Conservation (phyloP, 805 yeast genomes). For the Kluyveromyces dobzhanskii region DNA sequence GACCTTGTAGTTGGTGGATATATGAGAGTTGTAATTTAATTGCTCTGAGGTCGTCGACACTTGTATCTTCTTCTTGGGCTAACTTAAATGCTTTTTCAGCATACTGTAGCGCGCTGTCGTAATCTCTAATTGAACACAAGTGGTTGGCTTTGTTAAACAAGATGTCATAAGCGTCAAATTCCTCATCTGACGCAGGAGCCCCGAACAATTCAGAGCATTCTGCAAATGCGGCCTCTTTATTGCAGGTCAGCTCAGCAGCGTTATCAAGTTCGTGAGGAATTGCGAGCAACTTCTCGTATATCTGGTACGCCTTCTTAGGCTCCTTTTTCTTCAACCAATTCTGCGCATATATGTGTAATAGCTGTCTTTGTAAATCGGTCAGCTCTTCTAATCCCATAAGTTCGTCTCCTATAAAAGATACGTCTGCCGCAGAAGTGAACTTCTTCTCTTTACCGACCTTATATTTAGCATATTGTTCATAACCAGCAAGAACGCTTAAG, state of each 20-base stretch:
- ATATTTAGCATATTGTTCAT: conserved; percentile 32
- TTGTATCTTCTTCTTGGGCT: conserved; percentile 33
- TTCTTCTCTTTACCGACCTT: conserved; percentile 33
- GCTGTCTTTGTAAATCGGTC: conserved; percentile 27
- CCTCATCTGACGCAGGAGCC: neutral
- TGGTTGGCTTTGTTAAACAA: conserved; percentile 58
- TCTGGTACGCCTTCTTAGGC: conserved; percentile 38
- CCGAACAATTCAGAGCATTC: conserved; percentile 26
- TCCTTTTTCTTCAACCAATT: conserved; percentile 42
- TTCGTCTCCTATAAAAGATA: no score
- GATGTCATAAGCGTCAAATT: conserved; percentile 44
- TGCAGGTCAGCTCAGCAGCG: conserved; percentile 52
- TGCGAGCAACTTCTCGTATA: conserved; percentile 42
- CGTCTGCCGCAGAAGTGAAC: no score
- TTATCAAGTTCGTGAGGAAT: conserved; percentile 29
- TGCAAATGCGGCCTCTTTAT: conserved; percentile 60
- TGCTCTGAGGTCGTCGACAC: conserved; percentile 47
- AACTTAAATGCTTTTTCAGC: conserved; percentile 38
- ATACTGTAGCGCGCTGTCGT: conserved; percentile 32
- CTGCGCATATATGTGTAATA: conserved; percentile 45
- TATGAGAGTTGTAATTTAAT: conserved; percentile 54
- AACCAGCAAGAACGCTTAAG: conserved; percentile 13
- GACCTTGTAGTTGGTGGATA: conserved; percentile 37
- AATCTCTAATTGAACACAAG: conserved; percentile 37
- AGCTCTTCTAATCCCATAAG: conserved; percentile 2